A percentile compares a stretch with the other conserved stretches of the same genome.
Evolutionary conservation across 768 basidiomycete genomes (phyloP).

Genomic region (Dentipellis fragilis): DNA sequence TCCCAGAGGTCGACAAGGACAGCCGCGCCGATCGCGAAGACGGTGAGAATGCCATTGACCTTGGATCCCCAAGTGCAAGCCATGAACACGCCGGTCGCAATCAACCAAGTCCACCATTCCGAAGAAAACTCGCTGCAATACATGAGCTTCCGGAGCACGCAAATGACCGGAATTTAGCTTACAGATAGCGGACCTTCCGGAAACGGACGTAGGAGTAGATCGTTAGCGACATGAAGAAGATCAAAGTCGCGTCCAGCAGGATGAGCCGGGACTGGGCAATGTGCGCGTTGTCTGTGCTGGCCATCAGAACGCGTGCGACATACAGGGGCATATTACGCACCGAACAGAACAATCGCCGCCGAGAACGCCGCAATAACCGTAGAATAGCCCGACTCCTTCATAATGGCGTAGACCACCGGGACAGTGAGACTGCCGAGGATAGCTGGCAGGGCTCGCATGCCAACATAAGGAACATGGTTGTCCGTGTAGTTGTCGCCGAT

Average conservation of each 20-base stretch:
- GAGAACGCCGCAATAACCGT: constrained; percentile 87
- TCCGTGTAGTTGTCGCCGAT: constrained; percentile 90
- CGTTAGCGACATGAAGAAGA: constrained; percentile 93
- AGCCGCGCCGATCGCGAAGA: constrained; percentile 79
- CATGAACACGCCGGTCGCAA: constrained; percentile 85
- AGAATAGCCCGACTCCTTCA: constrained; percentile 97
- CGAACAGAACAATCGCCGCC: constrained; percentile 76
- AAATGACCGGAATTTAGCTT: constrained; percentile 14
- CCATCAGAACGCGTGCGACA: background rate
- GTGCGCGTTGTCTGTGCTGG: constrained; percentile 82
- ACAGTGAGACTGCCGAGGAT: constrained; percentile 85
- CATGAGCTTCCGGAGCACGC: too few species aligned
- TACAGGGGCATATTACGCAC: constrained; percentile 36
- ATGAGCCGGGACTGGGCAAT: constrained; percentile 94
- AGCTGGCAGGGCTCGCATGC: constrained; percentile 88
- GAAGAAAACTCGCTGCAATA: constrained; percentile 66
- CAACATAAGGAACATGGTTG: constrained; percentile 86
- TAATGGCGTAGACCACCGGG: constrained; percentile 87
- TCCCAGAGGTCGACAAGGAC: constrained; percentile 94
- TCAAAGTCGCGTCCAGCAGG: constrained; percentile 84
- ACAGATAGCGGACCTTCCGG: constrained; percentile 88
- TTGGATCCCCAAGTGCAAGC: constrained; percentile 96
- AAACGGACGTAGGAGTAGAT: constrained; percentile 91
- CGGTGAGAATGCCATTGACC: constrained; percentile 93
- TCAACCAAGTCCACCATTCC: constrained; percentile 93